These are phyloP conservation scores for Arxiozyma telluris DNA, from an alignment of 1,139 yeast species.

Conservation along the genomic window DNA sequence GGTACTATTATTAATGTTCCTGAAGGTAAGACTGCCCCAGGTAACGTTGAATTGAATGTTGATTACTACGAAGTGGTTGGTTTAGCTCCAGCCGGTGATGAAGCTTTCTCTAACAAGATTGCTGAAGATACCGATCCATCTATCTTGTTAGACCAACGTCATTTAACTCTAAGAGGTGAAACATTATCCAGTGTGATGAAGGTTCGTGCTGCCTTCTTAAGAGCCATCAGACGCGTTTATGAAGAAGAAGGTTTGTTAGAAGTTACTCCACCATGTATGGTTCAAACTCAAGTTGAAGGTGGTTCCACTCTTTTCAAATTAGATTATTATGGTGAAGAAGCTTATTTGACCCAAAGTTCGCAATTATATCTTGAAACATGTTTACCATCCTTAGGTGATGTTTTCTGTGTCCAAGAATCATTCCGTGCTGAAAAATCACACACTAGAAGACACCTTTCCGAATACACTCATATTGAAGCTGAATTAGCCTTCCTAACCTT, in stretches of 20 bases:
- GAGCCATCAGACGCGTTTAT: slow-evolving; percentile 67
- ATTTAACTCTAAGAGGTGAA: slow-evolving; percentile 91
- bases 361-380: slow-evolving; percentile 96
- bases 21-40: slow-evolving; percentile 96
- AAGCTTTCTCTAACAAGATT: slow-evolving; percentile 86
- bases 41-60: slow-evolving; percentile 88
- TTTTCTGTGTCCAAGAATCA: slow-evolving; percentile 94
- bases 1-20: slow-evolving; percentile 81
- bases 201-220: slow-evolving; percentile 77
- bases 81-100: slow-evolving; percentile 93
- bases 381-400: slow-evolving; percentile 93
- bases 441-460: slow-evolving; percentile 96
- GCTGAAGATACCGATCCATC: slow-evolving; percentile 94
- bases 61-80: slow-evolving; percentile 87
- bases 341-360: slow-evolving; percentile 92
- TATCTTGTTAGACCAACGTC: slow-evolving; percentile 86
- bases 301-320: slow-evolving; percentile 91
- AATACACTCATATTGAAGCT: slow-evolving; percentile 93
- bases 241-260: slow-evolving; percentile 70
- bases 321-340: slow-evolving; percentile 95
- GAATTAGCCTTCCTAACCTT: slow-evolving; percentile 83
- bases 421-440: slow-evolving; percentile 99
- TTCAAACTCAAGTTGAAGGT: slow-evolving; percentile 98
- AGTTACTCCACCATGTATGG: slow-evolving; percentile 99
- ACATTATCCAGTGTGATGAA: slow-evolving; percentile 89